Evolutionary conservation across 371 early-diverging fungal species (phyloP), one percentile per base, ranked within the genome.

Genomic region (Apophysomyces elegans): DNA sequence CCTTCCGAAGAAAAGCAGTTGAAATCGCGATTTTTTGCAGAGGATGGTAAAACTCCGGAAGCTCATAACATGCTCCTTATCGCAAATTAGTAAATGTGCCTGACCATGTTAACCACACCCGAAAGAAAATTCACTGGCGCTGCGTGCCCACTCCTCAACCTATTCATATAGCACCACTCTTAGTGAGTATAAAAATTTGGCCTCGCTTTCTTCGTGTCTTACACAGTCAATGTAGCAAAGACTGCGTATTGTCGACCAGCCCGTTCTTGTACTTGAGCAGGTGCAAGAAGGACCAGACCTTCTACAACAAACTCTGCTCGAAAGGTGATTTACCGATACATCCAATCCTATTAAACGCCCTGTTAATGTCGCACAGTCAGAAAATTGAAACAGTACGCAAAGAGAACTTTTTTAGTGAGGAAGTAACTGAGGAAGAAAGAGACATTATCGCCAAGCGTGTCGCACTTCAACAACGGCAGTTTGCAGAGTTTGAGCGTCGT

Each of bases 391-490:
- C 86, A n/a, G 89, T 93, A 37, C 88, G 93, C 56, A 94, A 93
- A 75, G 88, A 91, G 59, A 89, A 89, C 38, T 88, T 95, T 13
- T 95, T 94, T 68, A 91, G 92, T 67, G 85, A 88, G 64, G 93
- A 92, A 67, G 86, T 94, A 35, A 96, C 95, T 1, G 92, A 90
- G 64, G 85, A 88, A 46, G 95, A 96, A 68, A 85, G 84, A 80
- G 88, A 85, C 18, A 90, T 95, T 63, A 95, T 96, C 69, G 83
- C 90, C 65, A 88, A 92, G 72, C 88, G 95, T 5, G 92, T 96
- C 5, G 92, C 91, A 3, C 82, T 95, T 56, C 95, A 95, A 68
- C 95, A 93, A 69, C 86, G 85, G 54, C 88, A 88, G 79, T 93
- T 90, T 76, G 91, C 90, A 26, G 92, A 90, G 65, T 91, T 84